phyloP scores from a whole-genome alignment of 257 asterid species.

The Plantago ovata region DNA sequence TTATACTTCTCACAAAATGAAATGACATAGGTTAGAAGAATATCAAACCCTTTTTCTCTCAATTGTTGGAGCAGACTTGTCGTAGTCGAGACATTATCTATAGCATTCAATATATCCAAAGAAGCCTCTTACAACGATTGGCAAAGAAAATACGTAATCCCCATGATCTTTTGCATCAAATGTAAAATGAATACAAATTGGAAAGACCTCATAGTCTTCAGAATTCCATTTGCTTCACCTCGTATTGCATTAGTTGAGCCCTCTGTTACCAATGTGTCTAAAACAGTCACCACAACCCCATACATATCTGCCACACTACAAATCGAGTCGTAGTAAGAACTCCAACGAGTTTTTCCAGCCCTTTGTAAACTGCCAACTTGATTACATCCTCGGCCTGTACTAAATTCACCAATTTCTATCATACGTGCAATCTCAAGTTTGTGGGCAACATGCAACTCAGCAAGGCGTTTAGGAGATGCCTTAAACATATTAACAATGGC shows the following conservation, averaged over 20 bases:
- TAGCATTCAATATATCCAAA: background rate
- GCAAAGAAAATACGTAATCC: background rate
- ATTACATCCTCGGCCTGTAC: background rate
- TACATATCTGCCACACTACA: conserved; percentile 12
- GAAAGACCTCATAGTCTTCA: background rate
- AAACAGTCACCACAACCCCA: background rate
- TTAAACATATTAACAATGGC: background rate
- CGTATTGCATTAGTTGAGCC: background rate
- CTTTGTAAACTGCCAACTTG: conserved; percentile 5
- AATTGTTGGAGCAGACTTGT: too few relatives aligned
- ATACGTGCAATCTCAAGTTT: background rate
- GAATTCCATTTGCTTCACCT: background rate
- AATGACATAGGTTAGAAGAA: background rate
- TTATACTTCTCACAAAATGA: background rate
- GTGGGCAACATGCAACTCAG: background rate
- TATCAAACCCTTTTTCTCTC: background rate
- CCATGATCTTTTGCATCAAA: background rate
- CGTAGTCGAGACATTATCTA: background rate
- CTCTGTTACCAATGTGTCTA: background rate
- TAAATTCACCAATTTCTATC: conserved; percentile 7
- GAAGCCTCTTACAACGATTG: background rate
- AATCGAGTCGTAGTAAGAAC: conserved; percentile 4
- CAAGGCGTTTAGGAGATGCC: background rate
- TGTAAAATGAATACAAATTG: background rate
- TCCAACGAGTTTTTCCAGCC: background rate